Evolutionary conservation across 352 stramenopile species (phyloP).

Genomic region (Phytophthora ramorum): DNA sequence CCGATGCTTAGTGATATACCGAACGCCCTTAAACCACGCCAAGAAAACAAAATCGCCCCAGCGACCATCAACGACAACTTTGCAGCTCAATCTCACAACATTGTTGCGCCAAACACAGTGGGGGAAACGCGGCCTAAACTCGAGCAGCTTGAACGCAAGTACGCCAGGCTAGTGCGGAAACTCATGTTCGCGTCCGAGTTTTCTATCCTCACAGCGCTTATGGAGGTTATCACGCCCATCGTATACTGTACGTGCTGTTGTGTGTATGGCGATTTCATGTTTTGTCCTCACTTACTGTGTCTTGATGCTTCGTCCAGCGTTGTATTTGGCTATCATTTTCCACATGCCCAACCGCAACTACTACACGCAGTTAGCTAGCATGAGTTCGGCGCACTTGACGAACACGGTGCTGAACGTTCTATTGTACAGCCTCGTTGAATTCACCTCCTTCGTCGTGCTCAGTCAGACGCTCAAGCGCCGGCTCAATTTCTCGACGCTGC

Average conservation of each 20-base stretch:
- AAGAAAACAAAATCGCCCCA: background rate
- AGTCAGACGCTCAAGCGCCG: constrained; percentile 11
- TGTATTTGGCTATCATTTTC: constrained; percentile 34
- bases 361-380: constrained; percentile 31
- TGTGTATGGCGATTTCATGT: background rate
- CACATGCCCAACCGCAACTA: constrained; percentile 35
- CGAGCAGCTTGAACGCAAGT: constrained; percentile 20
- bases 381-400: constrained; percentile 11
- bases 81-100: background rate
- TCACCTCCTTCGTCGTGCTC: constrained; percentile 4
- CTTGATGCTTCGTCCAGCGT: constrained; percentile 1
- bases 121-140: constrained; percentile 1
- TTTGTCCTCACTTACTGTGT: background rate
- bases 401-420: constrained; percentile 19
- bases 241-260: background rate
- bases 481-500: constrained; percentile 14
- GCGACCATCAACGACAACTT: background rate
- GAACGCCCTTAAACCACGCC: background rate
- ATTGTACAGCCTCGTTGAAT: constrained; percentile 14
- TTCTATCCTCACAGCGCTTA: constrained; percentile 32
- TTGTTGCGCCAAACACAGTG: background rate
- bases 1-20: background rate
- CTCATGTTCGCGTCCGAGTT: constrained; percentile 44
- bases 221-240: constrained; percentile 31
- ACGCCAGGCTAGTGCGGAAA: constrained; percentile 19